Base-by-base conservation (phyloP, 208 protist species). In the Hexamita inflata region DNA sequence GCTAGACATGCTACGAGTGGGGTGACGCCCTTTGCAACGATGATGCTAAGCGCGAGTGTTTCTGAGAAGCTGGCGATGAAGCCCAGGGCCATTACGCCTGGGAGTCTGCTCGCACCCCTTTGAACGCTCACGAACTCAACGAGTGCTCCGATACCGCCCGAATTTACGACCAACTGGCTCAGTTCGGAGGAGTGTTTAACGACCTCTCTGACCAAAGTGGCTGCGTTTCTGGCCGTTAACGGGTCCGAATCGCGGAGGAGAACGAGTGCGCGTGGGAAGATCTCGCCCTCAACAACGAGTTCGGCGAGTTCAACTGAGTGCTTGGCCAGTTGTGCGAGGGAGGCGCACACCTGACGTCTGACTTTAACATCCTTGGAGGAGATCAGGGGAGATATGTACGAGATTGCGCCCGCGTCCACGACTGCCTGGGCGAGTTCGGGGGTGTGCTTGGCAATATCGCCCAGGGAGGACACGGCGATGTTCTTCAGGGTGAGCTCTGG, bases 111-210 rank as follows among this genome's bases (percentile, higher is more conserved):
- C 79, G 89, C 90, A 64, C 90, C 92, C 15, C 80, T 79, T 1
- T 86, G 88, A 66, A 94, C 88, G 76, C 84, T 93, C 35, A 94
- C 89, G 87, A 95, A 97, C 81, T 96, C 92, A 15, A 97, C 93
- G 29, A 98, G 82, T 0, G 93, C 93, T 0, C 90, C 92, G n/a
- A 94, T 89, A 58, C 93, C 94, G 41, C 92, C 92, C 15, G 90
- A 89, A 77, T 96, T 97, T 34, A 97, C 92, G 41, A 97, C 91
- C 62, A 96, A 84, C 84, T 94, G 90, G 35, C 92, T 90, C 28
- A 97, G 84, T 86, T 96, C 93, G 39, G 92, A 90, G 34, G 93
- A 94, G 86, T 97, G 93, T 82, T 98, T 98, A n/a, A 90, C 90
- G 45, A 98, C 86, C 80, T 98, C 93, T 29, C 92, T 86, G 74